Evolutionary conservation across 169 alveolate genomes (phyloP).

Genomic region (Babesia bigemina): DNA sequence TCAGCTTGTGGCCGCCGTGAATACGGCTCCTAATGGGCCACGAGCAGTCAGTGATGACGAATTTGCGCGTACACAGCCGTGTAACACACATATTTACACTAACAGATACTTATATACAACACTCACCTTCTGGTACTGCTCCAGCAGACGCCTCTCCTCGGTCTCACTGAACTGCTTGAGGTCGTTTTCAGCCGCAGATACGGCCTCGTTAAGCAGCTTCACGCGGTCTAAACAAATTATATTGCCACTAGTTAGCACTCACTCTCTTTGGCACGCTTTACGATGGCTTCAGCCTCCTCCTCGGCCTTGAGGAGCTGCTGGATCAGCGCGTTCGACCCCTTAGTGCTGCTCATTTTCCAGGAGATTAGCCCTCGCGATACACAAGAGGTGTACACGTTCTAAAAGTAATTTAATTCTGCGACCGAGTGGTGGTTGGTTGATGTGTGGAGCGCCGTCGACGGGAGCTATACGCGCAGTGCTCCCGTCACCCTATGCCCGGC

Average conservation of each 20-base stretch:
- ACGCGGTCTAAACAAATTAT: conserved; percentile 66
- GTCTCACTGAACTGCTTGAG: conserved; percentile 71
- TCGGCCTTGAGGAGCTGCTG: conserved; percentile 81
- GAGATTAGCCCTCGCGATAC: too few relatives aligned
- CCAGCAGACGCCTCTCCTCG: conserved; percentile 73
- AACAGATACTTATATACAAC: neutral
- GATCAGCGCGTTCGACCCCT: conserved; percentile 76
- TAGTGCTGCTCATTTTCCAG: conserved; percentile 17
- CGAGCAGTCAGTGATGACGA: neutral
- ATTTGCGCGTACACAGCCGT: too few relatives aligned
- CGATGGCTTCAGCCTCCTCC: conserved; percentile 80
- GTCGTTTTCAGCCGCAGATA: conserved; percentile 76
- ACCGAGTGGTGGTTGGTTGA: neutral
- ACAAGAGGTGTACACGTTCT: too few relatives aligned
- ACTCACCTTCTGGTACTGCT: conserved; percentile 66
- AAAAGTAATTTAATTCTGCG: neutral
- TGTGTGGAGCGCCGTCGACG: neutral
- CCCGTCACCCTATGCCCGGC: neutral
- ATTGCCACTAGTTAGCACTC: neutral
- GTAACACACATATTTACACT: neutral
- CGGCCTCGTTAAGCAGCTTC: conserved; percentile 78
- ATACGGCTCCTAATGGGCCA: neutral
- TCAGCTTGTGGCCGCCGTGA: neutral
- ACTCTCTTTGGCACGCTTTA: conserved; percentile 81
- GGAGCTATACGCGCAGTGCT: neutral